Percentiles rank a stretch among this genome's conserved stretches.
These are phyloP conservation scores for Colletotrichum eremochloae DNA, from an alignment of 2,329 filamentous ascomycete species.

Conservation along the genomic window DNA sequence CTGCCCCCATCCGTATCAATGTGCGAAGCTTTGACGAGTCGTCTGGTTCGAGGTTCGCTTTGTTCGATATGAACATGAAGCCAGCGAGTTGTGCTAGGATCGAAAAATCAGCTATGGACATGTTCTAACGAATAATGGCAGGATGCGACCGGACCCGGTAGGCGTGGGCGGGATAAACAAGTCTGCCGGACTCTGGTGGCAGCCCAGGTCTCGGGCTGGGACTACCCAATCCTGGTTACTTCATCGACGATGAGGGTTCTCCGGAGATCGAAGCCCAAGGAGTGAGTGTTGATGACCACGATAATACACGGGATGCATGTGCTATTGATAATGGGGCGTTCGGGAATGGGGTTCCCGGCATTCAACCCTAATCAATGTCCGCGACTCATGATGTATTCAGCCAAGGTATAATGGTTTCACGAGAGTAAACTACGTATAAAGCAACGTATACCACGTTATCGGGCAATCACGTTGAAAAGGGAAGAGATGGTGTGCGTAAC, in stretches of 20 bases:
- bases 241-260: background rate
- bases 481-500: too few species aligned
- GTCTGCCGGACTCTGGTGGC: constrained; percentile 60
- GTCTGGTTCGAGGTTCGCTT: constrained; percentile 53
- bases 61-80: constrained; percentile 68
- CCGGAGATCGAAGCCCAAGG: background rate
- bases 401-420: background rate
- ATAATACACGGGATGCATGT: too few species aligned
- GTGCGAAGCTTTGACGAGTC: constrained; percentile 53
- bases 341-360: background rate
- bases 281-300: background rate
- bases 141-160: constrained; percentile 57
- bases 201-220: constrained; percentile 58
- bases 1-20: constrained; percentile 62
- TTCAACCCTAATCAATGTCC: background rate
- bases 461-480: background rate
- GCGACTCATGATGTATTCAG: too few species aligned
- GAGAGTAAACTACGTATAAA: too few species aligned
- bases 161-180: constrained; percentile 62
- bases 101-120: background rate
- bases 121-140: background rate
- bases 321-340: background rate
- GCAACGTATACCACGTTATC: background rate
- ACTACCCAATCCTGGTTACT: constrained; percentile 53
- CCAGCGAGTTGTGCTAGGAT: constrained; percentile 52